These are phyloP conservation scores for Fonsecaea multimorphosa DNA, from an alignment of 2,329 filamentous ascomycete genomes.

Conservation along the genomic window DNA sequence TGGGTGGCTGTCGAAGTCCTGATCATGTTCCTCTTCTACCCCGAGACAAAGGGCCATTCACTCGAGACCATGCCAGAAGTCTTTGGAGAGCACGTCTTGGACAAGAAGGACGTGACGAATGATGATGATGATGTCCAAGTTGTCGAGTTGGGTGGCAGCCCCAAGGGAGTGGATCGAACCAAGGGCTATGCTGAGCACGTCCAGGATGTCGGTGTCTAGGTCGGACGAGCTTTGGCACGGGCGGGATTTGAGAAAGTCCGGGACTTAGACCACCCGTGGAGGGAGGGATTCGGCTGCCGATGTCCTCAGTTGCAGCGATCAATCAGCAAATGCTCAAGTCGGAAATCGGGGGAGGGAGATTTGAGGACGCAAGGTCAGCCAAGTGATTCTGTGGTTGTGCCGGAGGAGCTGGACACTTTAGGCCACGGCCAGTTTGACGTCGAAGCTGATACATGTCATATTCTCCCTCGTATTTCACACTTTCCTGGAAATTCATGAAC, in stretches of 20 bases:
- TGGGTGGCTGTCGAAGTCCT: slow-evolving; percentile 45
- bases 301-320: too few relatives aligned
- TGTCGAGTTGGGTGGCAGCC: background rate
- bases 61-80: slow-evolving; percentile 53
- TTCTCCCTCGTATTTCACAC: too few relatives aligned
- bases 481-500: too few relatives aligned
- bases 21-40: slow-evolving; percentile 46
- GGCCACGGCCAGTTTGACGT: too few relatives aligned
- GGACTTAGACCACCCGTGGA: too few relatives aligned
- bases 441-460: too few relatives aligned
- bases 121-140: slow-evolving; percentile 4
- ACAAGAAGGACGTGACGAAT: background rate
- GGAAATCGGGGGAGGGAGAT: too few relatives aligned
- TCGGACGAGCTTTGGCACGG: background rate
- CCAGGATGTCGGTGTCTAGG: background rate
- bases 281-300: too few relatives aligned
- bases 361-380: too few relatives aligned
- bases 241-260: background rate
- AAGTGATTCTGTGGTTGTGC: too few relatives aligned
- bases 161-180: background rate
- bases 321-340: too few relatives aligned
- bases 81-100: slow-evolving; percentile 5
- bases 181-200: slow-evolving; percentile 9
- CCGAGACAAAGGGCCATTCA: slow-evolving; percentile 27
- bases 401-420: too few relatives aligned